Evolutionary conservation across 805 yeast genomes (phyloP).

Genomic region (Deakozyma indianensis): DNA sequence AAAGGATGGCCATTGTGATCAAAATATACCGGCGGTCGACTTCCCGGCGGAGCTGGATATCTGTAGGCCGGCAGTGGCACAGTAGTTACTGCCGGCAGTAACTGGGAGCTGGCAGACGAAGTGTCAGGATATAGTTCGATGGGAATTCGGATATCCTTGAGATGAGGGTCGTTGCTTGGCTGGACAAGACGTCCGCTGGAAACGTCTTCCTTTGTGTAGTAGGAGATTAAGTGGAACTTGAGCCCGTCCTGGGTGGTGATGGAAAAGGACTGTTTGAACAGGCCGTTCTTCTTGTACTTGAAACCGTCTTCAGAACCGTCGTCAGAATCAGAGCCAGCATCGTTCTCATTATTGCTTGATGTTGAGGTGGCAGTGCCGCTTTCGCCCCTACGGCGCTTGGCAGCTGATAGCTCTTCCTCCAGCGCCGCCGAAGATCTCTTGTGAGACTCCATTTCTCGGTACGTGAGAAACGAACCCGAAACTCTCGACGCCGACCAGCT

Average conservation of each 20-base stretch:
- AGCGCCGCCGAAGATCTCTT: neutral
- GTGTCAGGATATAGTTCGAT: conserved; percentile 24
- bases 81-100: conserved; percentile 8
- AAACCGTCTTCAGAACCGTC: conserved; percentile 18
- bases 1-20: conserved; percentile 2
- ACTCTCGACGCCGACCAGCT: conserved; percentile 65
- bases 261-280: conserved; percentile 52
- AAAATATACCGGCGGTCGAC: neutral
- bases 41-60: neutral
- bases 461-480: conserved; percentile 44
- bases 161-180: conserved; percentile 32
- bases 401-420: conserved; percentile 2
- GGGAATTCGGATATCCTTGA: conserved; percentile 23
- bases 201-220: conserved; percentile 23
- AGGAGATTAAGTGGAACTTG: conserved; percentile 48
- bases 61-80: neutral
- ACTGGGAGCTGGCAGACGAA: conserved; percentile 7
- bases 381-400: conserved; percentile 5
- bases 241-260: conserved; percentile 37
- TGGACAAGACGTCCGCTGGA: conserved; percentile 18
- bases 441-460: conserved; percentile 41
- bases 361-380: conserved; percentile 5
- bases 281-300: conserved; percentile 35
- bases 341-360: neutral
- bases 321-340: conserved; percentile 1